phyloP scores from a whole-genome alignment of 164 flowering plant species.

The Magnolia changhungtana region DNA sequence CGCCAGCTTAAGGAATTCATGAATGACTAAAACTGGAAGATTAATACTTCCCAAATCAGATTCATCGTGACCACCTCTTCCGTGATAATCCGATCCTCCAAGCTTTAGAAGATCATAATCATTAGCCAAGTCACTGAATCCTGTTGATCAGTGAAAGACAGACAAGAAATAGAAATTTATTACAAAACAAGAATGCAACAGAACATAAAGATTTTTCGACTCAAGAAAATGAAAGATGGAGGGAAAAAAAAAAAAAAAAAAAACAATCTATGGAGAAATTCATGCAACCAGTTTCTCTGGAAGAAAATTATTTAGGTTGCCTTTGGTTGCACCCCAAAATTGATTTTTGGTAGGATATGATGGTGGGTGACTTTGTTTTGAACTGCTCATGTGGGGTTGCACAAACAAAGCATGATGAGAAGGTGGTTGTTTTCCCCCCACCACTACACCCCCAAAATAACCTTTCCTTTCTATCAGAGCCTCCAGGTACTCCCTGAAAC shows the following conservation, averaged over 20 bases:
- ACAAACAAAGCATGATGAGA: no score
- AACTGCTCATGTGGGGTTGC: background rate
- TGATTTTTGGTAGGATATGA: background rate
- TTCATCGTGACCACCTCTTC: constrained; percentile 65
- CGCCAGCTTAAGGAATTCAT: constrained; percentile 68
- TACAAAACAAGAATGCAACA: background rate
- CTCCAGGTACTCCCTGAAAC: no score
- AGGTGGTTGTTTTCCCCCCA: no score
- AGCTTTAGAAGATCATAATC: constrained; percentile 65
- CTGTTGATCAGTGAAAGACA: constrained; percentile 27
- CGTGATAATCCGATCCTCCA: constrained; percentile 96
- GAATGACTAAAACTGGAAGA: constrained; percentile 54
- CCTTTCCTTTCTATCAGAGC: no score
- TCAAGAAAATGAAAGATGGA: no score
- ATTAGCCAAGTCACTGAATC: constrained; percentile 73
- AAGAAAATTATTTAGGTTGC: background rate
- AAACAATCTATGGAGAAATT: background rate
- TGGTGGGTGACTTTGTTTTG: background rate
- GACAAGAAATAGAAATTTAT: background rate
- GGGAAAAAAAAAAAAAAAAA: no score
- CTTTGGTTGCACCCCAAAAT: background rate
- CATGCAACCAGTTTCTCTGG: background rate
- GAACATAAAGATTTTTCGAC: background rate
- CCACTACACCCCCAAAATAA: no score
- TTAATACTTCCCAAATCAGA: constrained; percentile 78